These are phyloP conservation scores for Malus hybrid DNA, from an alignment of 331 rosid species.

Conservation along the genomic window DNA sequence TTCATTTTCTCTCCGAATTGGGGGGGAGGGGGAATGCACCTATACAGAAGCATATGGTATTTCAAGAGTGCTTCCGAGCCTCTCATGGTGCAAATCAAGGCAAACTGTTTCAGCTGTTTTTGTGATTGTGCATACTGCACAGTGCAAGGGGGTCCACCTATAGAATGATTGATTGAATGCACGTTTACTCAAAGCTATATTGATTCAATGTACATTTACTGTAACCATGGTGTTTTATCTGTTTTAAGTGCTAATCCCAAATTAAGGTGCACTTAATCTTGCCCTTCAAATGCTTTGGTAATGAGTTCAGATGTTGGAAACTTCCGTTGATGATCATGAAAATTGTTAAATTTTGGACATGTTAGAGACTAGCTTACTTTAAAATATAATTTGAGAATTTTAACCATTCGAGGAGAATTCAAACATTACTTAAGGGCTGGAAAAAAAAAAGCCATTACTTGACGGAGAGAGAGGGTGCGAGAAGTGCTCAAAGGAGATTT, in stretches of 20 bases:
- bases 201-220: background rate
- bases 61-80: background rate
- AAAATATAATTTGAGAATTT: too few species aligned
- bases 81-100: background rate
- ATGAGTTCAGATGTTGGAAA: constrained; percentile 1
- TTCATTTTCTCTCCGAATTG: background rate
- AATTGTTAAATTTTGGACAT: too few species aligned
- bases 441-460: too few species aligned
- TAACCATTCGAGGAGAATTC: too few species aligned
- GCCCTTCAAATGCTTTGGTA: background rate
- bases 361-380: too few species aligned
- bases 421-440: too few species aligned
- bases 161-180: background rate
- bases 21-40: too few species aligned
- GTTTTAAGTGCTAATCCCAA: background rate
- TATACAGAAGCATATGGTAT: background rate
- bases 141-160: background rate
- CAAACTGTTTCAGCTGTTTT: background rate
- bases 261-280: background rate
- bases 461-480: too few species aligned
- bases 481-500: too few species aligned
- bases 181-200: background rate
- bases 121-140: background rate
- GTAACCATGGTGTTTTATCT: background rate
- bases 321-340: background rate